These are phyloP conservation scores for Acacia pycnantha DNA, from an alignment of 331 rosid species.

Conservation along the genomic window DNA sequence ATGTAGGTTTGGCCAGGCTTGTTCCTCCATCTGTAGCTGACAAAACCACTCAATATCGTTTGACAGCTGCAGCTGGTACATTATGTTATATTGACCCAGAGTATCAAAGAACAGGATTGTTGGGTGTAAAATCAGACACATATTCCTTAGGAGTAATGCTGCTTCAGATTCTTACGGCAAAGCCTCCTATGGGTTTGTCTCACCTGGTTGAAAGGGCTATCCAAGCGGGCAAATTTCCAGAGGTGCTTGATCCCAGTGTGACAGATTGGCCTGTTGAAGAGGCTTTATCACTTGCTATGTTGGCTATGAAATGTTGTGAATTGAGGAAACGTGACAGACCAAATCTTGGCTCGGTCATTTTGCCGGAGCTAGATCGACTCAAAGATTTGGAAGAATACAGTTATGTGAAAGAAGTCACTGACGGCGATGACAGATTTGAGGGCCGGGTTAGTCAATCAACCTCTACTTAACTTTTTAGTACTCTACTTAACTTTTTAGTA, in stretches of 20 bases:
- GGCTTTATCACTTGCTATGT: constrained; percentile 50
- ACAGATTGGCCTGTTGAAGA: constrained; percentile 75
- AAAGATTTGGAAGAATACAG: constrained; percentile 30
- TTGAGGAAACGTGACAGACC: constrained; percentile 82
- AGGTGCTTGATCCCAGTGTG: constrained; percentile 65
- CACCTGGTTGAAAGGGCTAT: constrained; percentile 59
- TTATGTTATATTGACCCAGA: constrained; percentile 94
- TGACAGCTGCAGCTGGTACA: constrained; percentile 91
- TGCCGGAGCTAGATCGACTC: constrained; percentile 68
- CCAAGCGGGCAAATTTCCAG: constrained; percentile 30
- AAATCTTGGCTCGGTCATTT: constrained; percentile 48
- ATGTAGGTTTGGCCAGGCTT: constrained; percentile 86
- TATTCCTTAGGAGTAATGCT: constrained; percentile 79
- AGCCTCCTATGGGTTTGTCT: constrained; percentile 77
- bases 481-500: no score
- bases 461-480: neutral
- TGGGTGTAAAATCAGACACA: constrained; percentile 90
- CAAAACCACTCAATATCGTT: constrained; percentile 59
- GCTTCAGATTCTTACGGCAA: constrained; percentile 73
- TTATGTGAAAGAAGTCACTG: constrained; percentile 26
- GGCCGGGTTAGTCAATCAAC: constrained; percentile 9
- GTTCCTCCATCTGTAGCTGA: constrained; percentile 66
- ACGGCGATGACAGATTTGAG: neutral
- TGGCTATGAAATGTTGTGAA: constrained; percentile 85
- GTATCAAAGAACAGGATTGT: constrained; percentile 81